These are phyloP conservation scores for Orbilia blumenaviensis DNA, from an alignment of 2,329 filamentous ascomycete genomes.

Conservation along the genomic window DNA sequence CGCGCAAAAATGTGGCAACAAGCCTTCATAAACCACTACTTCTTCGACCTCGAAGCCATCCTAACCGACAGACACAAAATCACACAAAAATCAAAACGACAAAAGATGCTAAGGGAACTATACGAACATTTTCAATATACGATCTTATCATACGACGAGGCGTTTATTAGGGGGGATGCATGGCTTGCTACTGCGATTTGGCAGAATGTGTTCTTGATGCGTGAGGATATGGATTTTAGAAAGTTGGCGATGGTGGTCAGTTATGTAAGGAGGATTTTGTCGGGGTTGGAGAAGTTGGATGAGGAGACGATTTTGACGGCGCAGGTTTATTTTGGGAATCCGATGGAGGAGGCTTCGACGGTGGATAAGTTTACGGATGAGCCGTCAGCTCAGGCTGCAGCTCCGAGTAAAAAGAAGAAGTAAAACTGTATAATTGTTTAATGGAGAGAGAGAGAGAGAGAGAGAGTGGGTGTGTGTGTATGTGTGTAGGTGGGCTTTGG, in stretches of 20 bases:
- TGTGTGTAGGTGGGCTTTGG: too few relatives aligned
- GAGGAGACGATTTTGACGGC: conserved; percentile 66
- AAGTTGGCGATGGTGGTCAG: conserved; percentile 71
- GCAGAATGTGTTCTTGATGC: conserved; percentile 89
- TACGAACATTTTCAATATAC: conserved; percentile 93
- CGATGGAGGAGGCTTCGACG: conserved; percentile 60
- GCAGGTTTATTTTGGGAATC: conserved; percentile 66
- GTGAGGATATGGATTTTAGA: conserved; percentile 70
- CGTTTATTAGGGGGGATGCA: conserved; percentile 77
- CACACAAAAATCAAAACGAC: conserved; percentile 64
- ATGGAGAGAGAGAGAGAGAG: background rate
- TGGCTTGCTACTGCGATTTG: conserved; percentile 84
- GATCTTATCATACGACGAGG: conserved; percentile 84
- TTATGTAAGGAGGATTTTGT: conserved; percentile 70
- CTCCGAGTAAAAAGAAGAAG: conserved; percentile 57
- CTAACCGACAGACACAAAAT: conserved; percentile 81
- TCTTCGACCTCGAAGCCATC: conserved; percentile 83
- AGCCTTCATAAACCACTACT: conserved; percentile 94
- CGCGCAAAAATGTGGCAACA: conserved; percentile 71
- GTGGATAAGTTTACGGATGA: conserved; percentile 61
- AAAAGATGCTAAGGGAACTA: conserved; percentile 81
- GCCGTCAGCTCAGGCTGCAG: conserved; percentile 60
- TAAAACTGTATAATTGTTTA: background rate
- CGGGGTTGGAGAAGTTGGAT: conserved; percentile 65
- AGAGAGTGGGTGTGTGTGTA: too few relatives aligned